phyloP scores from a whole-genome alignment of 1,139 yeast genomes.

The Pichia kudriavzevii region DNA sequence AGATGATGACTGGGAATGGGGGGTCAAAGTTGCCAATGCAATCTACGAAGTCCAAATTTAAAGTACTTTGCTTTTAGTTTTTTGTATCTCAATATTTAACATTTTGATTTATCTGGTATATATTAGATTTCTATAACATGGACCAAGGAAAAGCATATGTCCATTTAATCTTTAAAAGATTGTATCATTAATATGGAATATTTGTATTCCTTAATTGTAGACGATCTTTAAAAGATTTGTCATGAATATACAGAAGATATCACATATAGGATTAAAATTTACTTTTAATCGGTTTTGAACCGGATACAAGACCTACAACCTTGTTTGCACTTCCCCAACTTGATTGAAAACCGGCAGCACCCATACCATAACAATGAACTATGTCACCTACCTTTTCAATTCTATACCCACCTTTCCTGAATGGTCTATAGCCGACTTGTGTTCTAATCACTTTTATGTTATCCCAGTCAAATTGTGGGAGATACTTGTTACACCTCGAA shows the following conservation, averaged over 20 bases:
- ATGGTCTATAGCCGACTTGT: slow-evolving; percentile 44
- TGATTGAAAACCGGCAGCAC: slow-evolving; percentile 46
- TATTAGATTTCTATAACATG: no score
- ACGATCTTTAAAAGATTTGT: no score
- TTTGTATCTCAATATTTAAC: no score
- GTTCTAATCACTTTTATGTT: slow-evolving; percentile 36
- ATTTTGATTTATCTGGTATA: no score
- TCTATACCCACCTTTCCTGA: slow-evolving; percentile 38
- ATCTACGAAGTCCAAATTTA: slow-evolving; percentile 20
- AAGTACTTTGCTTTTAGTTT: no score
- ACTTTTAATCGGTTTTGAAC: slow-evolving; percentile 3
- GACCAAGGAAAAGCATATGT: no score
- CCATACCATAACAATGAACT: slow-evolving; percentile 46
- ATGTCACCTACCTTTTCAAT: slow-evolving; percentile 22
- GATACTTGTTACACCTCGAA: slow-evolving; percentile 33
- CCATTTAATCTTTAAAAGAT: no score
- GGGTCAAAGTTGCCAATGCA: slow-evolving; percentile 27
- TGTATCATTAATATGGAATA: no score
- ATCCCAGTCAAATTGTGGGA: slow-evolving; percentile 34
- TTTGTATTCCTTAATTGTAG: no score
- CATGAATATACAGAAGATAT: no score
- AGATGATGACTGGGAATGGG: slow-evolving; percentile 32
- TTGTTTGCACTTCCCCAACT: slow-evolving; percentile 20
- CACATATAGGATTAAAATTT: background rate
- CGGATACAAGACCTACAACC: slow-evolving; percentile 7